Base-by-base conservation (phyloP, 495 filamentous ascomycete species). In the Trichocladium uniseriatum region DNA sequence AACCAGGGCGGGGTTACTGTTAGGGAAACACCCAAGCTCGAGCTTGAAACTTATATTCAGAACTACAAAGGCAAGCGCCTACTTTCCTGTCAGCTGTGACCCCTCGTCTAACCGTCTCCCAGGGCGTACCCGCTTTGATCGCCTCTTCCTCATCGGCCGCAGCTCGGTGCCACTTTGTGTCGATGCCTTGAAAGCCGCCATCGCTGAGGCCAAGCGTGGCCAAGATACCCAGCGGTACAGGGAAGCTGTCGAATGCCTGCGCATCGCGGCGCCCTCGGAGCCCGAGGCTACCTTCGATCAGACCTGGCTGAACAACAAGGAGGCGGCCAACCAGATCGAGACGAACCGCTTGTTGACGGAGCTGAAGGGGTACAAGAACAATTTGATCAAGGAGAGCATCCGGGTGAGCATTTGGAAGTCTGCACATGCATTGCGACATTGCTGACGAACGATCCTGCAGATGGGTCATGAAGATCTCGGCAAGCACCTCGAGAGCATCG, bases 301-400 rank as follows among this genome's bases (percentile, higher is more conserved):
- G 15, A 74, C 64, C 10, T 97, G 91, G 92, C 69, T 83, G 5
- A 75, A 81, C 1, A 66, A 67, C 36, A 81, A 72, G 41, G 76
- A 76, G 19, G 78, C 76, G 31, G 63, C 73, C n/a, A 82, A 88
- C 51, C 77, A 79, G 48, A 65, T 66, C 2, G 82, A 89, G 58
- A 81, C 79, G 1, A 77, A 85, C 34, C 79, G 84, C 39, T 69
- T 96, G 49, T 86, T 94, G 53, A 69, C 76, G 6, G 89, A 97
- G 60, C 68, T 98, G 24, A 87, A 87, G 62, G 86, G 84, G 6
- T 97, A 97, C 69, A 98, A 95, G 66, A 94, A 97, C 58, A 98
- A 97, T 54, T 66, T 97, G 31, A 88, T 98, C 54, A 96, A 96
- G 63, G 92, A 98, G 67, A 96, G 90, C 67, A 95, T 97, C 52